phyloP scores from a whole-genome alignment of 169 alveolate species.

The Eimeria falciformis region DNA sequence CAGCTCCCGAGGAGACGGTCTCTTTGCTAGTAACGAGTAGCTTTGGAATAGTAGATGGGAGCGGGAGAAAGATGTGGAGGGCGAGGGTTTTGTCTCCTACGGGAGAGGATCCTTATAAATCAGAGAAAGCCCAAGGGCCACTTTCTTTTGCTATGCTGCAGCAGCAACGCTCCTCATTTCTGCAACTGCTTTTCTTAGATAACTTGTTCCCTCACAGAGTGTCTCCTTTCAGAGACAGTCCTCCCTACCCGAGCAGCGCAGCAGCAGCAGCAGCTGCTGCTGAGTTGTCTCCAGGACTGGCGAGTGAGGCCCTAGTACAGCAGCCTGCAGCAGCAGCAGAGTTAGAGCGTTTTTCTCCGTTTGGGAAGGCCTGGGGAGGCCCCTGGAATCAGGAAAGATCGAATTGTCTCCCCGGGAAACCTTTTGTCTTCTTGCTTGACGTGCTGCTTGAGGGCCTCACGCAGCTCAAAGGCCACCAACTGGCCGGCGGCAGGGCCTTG shows the following conservation, averaged over 20 bases:
- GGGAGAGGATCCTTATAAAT: neutral
- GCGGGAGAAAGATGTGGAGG: constrained; percentile 32
- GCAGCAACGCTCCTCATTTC: constrained; percentile 6
- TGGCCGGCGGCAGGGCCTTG: constrained; percentile 33
- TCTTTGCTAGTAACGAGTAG: constrained; percentile 1
- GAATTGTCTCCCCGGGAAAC: neutral
- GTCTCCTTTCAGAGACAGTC: constrained; percentile 6
- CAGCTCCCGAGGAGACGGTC: neutral
- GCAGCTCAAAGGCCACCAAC: constrained; percentile 16
- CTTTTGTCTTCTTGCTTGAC: neutral
- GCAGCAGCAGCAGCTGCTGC: constrained; percentile 49
- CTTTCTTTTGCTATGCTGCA: constrained; percentile 42
- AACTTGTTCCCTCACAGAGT: neutral
- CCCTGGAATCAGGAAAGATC: no score
- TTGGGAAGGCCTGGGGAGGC: neutral
- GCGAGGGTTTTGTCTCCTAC: constrained; percentile 4
- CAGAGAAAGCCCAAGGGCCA: constrained; percentile 7
- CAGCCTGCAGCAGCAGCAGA: neutral
- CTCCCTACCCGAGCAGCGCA: neutral
- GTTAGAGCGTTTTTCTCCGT: neutral
- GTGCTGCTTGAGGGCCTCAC: neutral
- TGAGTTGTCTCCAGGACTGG: neutral
- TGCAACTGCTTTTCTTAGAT: neutral
- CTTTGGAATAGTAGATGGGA: constrained; percentile 15
- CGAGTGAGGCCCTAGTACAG: neutral